phyloP scores from a whole-genome alignment of 169 alveolate species.

The Cryptosporidium sp. region DNA sequence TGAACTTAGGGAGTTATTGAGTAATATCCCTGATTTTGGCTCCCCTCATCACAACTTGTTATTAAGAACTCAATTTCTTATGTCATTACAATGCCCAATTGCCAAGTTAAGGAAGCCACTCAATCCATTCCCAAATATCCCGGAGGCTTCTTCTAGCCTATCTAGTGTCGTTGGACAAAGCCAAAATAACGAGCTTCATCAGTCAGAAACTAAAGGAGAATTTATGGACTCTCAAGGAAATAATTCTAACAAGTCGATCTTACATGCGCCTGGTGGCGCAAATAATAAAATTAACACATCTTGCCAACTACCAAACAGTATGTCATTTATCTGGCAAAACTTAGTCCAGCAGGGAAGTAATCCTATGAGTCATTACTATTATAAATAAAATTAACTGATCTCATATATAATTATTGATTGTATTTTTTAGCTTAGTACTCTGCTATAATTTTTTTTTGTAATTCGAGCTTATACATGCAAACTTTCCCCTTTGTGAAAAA shows the following conservation, averaged over 20 bases:
- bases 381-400: conserved; percentile 4
- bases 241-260: conserved; percentile 22
- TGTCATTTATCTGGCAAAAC: conserved; percentile 46
- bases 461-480: conserved; percentile 38
- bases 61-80: conserved; percentile 64
- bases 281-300: conserved; percentile 7
- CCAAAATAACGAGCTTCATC: neutral
- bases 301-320: conserved; percentile 16
- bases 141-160: neutral
- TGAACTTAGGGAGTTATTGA: conserved; percentile 65
- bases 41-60: conserved; percentile 69
- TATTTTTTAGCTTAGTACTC: conserved; percentile 15
- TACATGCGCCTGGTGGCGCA: neutral
- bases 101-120: conserved; percentile 67
- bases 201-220: conserved; percentile 1
- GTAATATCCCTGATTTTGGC: conserved; percentile 64
- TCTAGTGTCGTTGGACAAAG: neutral
- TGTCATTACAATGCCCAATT: conserved; percentile 68
- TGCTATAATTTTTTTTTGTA: conserved; percentile 19
- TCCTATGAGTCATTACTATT: conserved; percentile 42
- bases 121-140: conserved; percentile 63
- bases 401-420: neutral
- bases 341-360: conserved; percentile 11
- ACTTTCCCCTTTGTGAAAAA: conserved; percentile 19
- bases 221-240: neutral